These are phyloP conservation scores for Debaryomyces udenii DNA, from an alignment of 1,139 yeast species.

Conservation along the genomic window DNA sequence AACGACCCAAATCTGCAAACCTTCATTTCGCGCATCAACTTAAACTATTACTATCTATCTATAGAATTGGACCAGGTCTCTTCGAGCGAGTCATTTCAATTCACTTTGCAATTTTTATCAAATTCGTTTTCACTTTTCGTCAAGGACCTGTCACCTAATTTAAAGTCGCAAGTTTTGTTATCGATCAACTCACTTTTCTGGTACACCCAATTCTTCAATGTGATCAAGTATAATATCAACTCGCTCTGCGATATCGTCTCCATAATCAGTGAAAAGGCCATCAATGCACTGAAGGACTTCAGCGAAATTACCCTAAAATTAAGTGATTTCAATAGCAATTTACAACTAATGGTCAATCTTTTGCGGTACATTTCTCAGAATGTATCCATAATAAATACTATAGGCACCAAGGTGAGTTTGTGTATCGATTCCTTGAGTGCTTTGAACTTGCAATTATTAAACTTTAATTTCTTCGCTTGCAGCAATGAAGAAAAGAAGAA, in stretches of 20 bases:
- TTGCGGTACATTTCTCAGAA: constrained; percentile 17
- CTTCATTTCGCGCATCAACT: constrained; percentile 35
- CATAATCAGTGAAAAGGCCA: not conserved
- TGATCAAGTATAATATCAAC: constrained; percentile 32
- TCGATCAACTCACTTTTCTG: constrained; percentile 30
- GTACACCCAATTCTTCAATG: constrained; percentile 40
- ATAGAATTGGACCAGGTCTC: constrained; percentile 48
- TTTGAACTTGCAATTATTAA: constrained; percentile 10
- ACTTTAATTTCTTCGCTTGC: constrained; percentile 9
- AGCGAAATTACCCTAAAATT: constrained; percentile 20
- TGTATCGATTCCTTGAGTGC: constrained; percentile 6
- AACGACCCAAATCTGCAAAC: constrained; percentile 34
- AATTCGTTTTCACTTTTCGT: constrained; percentile 43
- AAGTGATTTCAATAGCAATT: constrained; percentile 33
- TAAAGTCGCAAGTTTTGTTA: constrained; percentile 17
- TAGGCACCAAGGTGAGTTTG: constrained; percentile 2
- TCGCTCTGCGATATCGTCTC: constrained; percentile 26
- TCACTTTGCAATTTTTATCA: constrained; percentile 45
- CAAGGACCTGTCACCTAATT: constrained; percentile 18
- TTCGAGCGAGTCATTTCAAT: constrained; percentile 40
- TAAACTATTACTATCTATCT: constrained; percentile 42
- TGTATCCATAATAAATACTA: constrained; percentile 2
- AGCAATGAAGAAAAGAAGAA: constrained; percentile 8
- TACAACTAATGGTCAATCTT: constrained; percentile 34
- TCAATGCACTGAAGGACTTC: not conserved